These are phyloP conservation scores for Globisporangium emineosum DNA, from an alignment of 352 stramenopile genomes.

Conservation along the genomic window DNA sequence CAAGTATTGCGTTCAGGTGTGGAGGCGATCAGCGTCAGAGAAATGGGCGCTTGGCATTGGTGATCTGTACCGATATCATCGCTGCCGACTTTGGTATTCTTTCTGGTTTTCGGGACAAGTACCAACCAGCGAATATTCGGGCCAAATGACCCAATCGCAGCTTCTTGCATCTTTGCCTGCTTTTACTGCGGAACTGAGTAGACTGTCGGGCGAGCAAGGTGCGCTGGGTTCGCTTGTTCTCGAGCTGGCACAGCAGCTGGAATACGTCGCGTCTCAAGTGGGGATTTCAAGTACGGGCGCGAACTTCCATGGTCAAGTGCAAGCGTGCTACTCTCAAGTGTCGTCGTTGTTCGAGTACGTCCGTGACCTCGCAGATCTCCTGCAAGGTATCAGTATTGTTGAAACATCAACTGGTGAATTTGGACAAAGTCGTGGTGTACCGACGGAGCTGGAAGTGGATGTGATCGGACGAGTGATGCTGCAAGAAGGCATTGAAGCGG, in stretches of 20 bases:
- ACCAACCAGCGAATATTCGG: conserved; percentile 5
- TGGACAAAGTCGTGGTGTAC: background rate
- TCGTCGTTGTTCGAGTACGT: conserved; percentile 35
- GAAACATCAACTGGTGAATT: conserved; percentile 39
- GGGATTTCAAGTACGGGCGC: conserved; percentile 11
- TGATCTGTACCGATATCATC: conserved; percentile 19
- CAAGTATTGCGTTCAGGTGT: conserved; percentile 3
- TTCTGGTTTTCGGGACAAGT: conserved; percentile 26
- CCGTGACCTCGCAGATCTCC: conserved; percentile 40
- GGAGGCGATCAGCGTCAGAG: background rate
- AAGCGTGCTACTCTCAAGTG: conserved; percentile 34
- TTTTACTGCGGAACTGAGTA: conserved; percentile 34
- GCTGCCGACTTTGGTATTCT: conserved; percentile 37
- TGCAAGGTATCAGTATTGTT: conserved; percentile 47
- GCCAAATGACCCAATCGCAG: conserved; percentile 29
- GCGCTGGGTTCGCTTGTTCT: conserved; percentile 31
- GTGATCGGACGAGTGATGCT: conserved; percentile 30
- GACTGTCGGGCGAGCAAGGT: conserved; percentile 32
- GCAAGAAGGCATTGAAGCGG: conserved; percentile 20
- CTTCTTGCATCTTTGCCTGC: conserved; percentile 38
- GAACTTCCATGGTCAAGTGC: conserved; percentile 31
- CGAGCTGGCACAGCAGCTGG: conserved; percentile 52
- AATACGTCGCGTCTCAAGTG: conserved; percentile 40
- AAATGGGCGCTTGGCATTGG: conserved; percentile 9
- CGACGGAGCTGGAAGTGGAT: conserved; percentile 48